These are phyloP conservation scores for Sonneratia caseolaris DNA, from an alignment of 345 rosid genomes.

Conservation along the genomic window DNA sequence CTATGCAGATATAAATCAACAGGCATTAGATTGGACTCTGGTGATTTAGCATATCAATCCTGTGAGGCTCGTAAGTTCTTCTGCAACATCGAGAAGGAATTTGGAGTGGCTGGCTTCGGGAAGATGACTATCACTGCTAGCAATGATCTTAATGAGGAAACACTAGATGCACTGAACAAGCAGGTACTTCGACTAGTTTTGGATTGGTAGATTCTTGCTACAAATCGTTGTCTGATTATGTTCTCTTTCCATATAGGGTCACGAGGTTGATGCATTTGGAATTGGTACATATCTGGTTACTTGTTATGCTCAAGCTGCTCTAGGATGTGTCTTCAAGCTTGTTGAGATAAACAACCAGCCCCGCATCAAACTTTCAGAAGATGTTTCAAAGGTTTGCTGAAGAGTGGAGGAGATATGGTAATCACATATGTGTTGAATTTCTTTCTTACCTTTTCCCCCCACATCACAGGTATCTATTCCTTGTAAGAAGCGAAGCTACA, in stretches of 20 bases:
- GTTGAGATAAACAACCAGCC: constrained; percentile 90
- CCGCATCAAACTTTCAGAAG: constrained; percentile 95
- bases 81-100: constrained; percentile 55
- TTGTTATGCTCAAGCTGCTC: constrained; percentile 88
- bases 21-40: constrained; percentile 95
- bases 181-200: constrained; percentile 36
- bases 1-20: constrained; percentile 65
- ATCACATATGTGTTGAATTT: neutral
- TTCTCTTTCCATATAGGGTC: constrained; percentile 44
- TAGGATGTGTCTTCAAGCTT: constrained; percentile 97
- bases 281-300: constrained; percentile 92
- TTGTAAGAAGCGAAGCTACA: constrained; percentile 66
- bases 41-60: constrained; percentile 87
- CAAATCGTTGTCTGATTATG: neutral
- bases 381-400: constrained; percentile 76
- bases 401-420: neutral
- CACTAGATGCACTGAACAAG: constrained; percentile 88
- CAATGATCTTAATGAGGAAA: constrained; percentile 94
- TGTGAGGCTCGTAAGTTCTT: constrained; percentile 72
- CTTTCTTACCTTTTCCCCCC: neutral
- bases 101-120: constrained; percentile 55
- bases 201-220: neutral
- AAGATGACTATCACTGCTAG: constrained; percentile 77
- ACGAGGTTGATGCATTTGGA: constrained; percentile 86
- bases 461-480: constrained; percentile 77